phyloP scores from a whole-genome alignment of 2,329 filamentous ascomycete genomes.

The Ascochyta viciae-villosae region DNA sequence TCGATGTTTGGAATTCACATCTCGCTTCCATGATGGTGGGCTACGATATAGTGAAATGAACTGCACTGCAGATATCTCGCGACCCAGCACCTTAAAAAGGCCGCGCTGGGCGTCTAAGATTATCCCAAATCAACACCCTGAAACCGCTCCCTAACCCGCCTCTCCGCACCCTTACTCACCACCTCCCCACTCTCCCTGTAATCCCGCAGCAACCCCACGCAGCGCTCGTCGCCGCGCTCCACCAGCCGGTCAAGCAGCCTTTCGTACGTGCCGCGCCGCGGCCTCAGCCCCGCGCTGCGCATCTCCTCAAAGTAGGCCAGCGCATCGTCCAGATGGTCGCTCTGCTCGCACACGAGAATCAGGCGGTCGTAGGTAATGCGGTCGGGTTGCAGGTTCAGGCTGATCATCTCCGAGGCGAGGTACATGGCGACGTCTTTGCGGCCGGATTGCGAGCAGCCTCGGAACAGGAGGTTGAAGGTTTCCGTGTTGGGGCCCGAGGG shows the following conservation, averaged over 20 bases:
- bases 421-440: constrained; percentile 66
- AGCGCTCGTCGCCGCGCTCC: constrained; percentile 23
- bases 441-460: constrained; percentile 52
- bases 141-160: constrained; percentile 24
- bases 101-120: too few species aligned
- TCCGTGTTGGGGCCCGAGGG: constrained; percentile 54
- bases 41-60: too few species aligned
- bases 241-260: constrained; percentile 20
- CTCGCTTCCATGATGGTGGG: too few species aligned
- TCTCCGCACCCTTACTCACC: constrained; percentile 20
- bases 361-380: constrained; percentile 68
- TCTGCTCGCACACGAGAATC: constrained; percentile 61
- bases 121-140: background rate
- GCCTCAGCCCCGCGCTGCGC: constrained; percentile 33
- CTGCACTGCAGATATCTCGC: too few species aligned
- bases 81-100: too few species aligned
- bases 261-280: constrained; percentile 29
- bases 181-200: constrained; percentile 22
- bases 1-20: too few species aligned
- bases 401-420: constrained; percentile 67
- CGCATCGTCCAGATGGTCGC: constrained; percentile 53
- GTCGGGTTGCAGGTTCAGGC: constrained; percentile 62
- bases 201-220: constrained; percentile 27
- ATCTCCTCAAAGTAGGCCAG: constrained; percentile 61
- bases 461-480: constrained; percentile 69